Evolutionary conservation across 257 asterid species (phyloP).

Genomic region (Jaltomata sinuosa): DNA sequence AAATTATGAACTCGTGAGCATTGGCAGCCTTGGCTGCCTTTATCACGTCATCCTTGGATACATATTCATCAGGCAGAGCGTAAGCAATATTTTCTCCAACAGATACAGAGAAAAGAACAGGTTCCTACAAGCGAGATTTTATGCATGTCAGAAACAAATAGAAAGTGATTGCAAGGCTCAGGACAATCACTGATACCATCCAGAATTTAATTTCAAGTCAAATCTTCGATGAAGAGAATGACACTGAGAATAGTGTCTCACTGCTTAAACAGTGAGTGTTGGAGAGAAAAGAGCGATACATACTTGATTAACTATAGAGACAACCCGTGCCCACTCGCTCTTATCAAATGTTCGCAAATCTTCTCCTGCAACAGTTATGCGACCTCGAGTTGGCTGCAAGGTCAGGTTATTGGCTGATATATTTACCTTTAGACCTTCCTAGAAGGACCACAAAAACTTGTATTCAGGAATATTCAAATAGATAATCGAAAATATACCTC

Average conservation of each 20-base stretch:
- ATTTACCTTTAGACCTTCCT: not conserved
- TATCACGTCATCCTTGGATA: conserved; percentile 79
- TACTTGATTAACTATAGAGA: conserved; percentile 93
- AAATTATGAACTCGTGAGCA: conserved; percentile 88
- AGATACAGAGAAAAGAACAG: conserved; percentile 86
- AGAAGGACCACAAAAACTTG: conserved; percentile 3
- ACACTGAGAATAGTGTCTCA: not conserved
- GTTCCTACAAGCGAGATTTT: conserved; percentile 50
- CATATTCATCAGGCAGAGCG: conserved; percentile 88
- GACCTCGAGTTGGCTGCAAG: conserved; percentile 84
- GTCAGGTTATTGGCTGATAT: not conserved
- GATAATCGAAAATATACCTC: conserved; percentile 41
- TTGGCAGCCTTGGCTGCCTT: conserved; percentile 99
- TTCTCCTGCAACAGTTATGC: conserved; percentile 94
- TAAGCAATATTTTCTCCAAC: conserved; percentile 95
- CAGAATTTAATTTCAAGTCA: not conserved
- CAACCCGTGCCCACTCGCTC: conserved; percentile 92
- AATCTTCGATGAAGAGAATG: not conserved
- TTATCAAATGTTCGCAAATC: conserved; percentile 86
- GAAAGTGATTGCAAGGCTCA: not conserved
- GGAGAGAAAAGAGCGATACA: conserved; percentile 11
- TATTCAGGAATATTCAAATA: not conserved
- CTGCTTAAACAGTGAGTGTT: not conserved
- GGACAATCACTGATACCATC: not conserved
- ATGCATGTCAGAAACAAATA: conserved; percentile 8